Evolutionary conservation across 2,329 filamentous ascomycete genomes (phyloP).

Genomic region (Pyricularia pennisetigena): DNA sequence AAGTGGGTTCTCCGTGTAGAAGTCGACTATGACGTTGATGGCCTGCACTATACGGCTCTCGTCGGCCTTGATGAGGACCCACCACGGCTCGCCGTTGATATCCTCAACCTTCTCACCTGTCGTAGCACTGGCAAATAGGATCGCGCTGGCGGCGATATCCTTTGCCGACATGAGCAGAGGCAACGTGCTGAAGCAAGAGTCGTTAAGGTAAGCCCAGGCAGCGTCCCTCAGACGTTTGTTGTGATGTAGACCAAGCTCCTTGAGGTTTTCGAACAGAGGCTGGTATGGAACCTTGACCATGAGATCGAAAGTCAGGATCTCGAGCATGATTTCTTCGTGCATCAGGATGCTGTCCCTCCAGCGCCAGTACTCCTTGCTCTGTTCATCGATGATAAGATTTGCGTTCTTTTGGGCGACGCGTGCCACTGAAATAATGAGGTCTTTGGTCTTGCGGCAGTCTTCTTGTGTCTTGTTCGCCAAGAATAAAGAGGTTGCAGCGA

Average conservation of each 20-base stretch:
- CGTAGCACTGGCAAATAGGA: slow-evolving; percentile 79
- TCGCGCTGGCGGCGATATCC: slow-evolving; percentile 73
- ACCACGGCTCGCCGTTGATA: slow-evolving; percentile 72
- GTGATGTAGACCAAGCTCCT: slow-evolving; percentile 10
- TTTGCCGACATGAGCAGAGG: slow-evolving; percentile 72
- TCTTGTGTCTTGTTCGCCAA: slow-evolving; percentile 96
- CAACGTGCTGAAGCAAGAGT: slow-evolving; percentile 74
- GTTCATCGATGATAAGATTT: slow-evolving; percentile 84
- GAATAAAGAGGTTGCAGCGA: slow-evolving; percentile 85
- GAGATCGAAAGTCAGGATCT: slow-evolving; percentile 87
- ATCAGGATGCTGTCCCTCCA: slow-evolving; percentile 92
- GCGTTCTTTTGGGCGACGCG: slow-evolving; percentile 93
- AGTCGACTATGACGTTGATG: slow-evolving; percentile 65
- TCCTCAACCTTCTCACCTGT: slow-evolving; percentile 69
- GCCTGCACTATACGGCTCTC: slow-evolving; percentile 61
- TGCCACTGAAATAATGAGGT: slow-evolving; percentile 86
- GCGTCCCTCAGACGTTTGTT: slow-evolving; percentile 13
- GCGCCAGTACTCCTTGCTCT: slow-evolving; percentile 96
- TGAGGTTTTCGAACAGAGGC: slow-evolving; percentile 69
- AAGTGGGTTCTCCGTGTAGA: slow-evolving; percentile 55
- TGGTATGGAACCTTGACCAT: slow-evolving; percentile 84
- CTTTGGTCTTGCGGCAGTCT: slow-evolving; percentile 90
- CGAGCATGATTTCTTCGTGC: slow-evolving; percentile 87
- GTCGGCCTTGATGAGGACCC: slow-evolving; percentile 66
- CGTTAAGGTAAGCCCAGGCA: slow-evolving; percentile 83